Conservation (phyloP, 768 basidiomycete genomes). For the Suillus subluteus region DNA sequence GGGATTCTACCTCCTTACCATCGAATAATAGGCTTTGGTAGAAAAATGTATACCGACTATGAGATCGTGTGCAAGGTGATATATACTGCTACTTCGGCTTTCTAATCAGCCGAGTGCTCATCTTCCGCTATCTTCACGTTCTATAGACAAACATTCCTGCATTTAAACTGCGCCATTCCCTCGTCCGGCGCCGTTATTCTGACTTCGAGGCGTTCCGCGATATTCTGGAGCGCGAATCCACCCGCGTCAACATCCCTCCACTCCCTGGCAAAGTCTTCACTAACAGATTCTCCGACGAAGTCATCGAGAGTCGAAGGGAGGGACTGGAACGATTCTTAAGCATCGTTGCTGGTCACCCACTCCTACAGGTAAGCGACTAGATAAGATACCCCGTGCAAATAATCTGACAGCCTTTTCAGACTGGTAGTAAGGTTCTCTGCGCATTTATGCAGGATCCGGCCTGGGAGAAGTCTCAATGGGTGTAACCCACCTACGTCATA, state of each 20-base stretch:
- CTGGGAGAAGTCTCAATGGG: constrained; percentile 86
- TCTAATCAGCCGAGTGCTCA: constrained; percentile 9
- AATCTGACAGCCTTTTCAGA: constrained; percentile 49
- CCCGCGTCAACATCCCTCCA: constrained; percentile 96
- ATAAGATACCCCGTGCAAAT: background rate
- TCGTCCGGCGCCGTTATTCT: constrained; percentile 86
- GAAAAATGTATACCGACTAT: constrained; percentile 99
- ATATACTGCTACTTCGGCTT: constrained; percentile 5
- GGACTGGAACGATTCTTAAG: constrained; percentile 94
- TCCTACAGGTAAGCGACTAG: constrained; percentile 75
- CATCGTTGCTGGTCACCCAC: constrained; percentile 95
- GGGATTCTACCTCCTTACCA: background rate
- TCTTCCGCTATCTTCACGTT: constrained; percentile 54
- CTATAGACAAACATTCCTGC: constrained; percentile 96
- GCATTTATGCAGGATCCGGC: constrained; percentile 94
- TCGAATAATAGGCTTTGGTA: constrained; percentile 73
- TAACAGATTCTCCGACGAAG: constrained; percentile 96
- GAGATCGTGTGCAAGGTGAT: constrained; percentile 95
- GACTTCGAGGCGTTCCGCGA: constrained; percentile 98
- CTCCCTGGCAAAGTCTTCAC: constrained; percentile 99
- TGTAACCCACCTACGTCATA: constrained; percentile 40
- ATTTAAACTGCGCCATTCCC: constrained; percentile 93
- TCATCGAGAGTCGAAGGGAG: constrained; percentile 90
- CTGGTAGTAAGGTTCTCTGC: constrained; percentile 95
- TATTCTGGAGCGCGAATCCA: constrained; percentile 95